Conservation (phyloP, 2,329 filamentous ascomycete genomes). For the Verticillium isaacii region DNA sequence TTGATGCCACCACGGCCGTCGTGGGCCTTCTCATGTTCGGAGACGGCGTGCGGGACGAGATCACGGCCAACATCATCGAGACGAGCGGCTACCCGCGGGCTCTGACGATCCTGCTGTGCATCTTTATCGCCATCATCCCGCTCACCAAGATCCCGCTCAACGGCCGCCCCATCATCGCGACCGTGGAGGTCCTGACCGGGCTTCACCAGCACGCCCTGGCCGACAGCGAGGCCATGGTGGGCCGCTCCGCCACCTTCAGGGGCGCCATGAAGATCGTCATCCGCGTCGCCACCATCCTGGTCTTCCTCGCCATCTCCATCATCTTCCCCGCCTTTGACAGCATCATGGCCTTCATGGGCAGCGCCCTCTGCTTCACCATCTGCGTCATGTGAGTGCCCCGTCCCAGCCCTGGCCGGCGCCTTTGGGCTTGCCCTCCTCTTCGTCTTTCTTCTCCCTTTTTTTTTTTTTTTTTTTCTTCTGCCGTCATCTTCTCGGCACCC, state of each 20-base stretch:
- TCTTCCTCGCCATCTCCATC: constrained; percentile 71
- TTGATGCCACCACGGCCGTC: constrained; percentile 78
- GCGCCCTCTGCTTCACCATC: constrained; percentile 86
- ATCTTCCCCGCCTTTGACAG: constrained; percentile 74
- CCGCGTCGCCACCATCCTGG: constrained; percentile 60
- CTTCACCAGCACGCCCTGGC: constrained; percentile 52
- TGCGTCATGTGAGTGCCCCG: constrained; percentile 64
- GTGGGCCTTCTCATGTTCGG: constrained; percentile 93
- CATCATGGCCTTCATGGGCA: constrained; percentile 88
- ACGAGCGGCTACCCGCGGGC: constrained; percentile 68
- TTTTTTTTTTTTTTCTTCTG: too few species aligned
- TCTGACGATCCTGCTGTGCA: constrained; percentile 73
- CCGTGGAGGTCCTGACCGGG: constrained; percentile 74
- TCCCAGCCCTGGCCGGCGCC: not conserved
- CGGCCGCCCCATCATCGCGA: constrained; percentile 78
- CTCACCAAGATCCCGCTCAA: constrained; percentile 93
- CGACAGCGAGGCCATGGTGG: constrained; percentile 40
- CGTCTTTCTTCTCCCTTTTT: not conserved
- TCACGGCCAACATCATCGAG: constrained; percentile 83
- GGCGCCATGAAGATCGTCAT: constrained; percentile 55
- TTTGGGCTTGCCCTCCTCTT: too few species aligned
- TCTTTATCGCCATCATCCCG: constrained; percentile 88
- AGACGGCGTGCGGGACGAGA: constrained; percentile 78
- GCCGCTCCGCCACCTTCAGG: constrained; percentile 52
- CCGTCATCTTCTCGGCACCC: too few species aligned